Evolutionary conservation across 2,329 filamentous ascomycete species (phyloP).

Genomic region (Cordyceps cateniannulata): DNA sequence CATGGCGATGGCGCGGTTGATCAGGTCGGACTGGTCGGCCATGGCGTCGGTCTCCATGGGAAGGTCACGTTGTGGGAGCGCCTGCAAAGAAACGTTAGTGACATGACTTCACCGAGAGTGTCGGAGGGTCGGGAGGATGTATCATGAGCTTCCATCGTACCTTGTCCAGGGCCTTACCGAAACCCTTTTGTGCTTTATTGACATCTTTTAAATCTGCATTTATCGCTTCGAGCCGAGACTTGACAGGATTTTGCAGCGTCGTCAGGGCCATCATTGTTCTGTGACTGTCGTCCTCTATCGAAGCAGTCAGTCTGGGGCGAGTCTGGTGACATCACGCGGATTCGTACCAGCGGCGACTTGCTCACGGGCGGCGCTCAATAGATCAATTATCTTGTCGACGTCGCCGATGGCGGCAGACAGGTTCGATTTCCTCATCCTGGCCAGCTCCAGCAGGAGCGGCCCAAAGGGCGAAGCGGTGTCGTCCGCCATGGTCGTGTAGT

Average conservation of each 20-base stretch:
- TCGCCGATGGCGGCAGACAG: conserved; percentile 66
- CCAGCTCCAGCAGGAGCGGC: conserved; percentile 64
- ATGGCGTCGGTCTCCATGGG: conserved; percentile 77
- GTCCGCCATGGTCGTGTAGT: conserved; percentile 24
- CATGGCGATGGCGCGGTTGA: conserved; percentile 94
- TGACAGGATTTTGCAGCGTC: conserved; percentile 80
- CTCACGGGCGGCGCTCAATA: conserved; percentile 67
- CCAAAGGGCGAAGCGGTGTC: conserved; percentile 39
- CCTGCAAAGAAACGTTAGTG: conserved; percentile 22
- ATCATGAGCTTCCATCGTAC: conserved; percentile 37
- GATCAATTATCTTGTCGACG: conserved; percentile 76
- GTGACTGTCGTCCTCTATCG: conserved; percentile 35
- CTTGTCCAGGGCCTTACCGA: conserved; percentile 79
- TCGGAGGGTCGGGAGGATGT: not conserved
- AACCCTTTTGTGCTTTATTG: conserved; percentile 74
- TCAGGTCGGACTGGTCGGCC: conserved; percentile 64
- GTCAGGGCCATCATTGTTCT: conserved; percentile 68
- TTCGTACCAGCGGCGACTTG: conserved; percentile 60
- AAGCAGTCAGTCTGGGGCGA: conserved; percentile 13
- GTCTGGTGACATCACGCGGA: not conserved
- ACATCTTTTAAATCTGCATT: conserved; percentile 78
- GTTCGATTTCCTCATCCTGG: conserved; percentile 61
- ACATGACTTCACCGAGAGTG: not conserved
- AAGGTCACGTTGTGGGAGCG: conserved; percentile 49
- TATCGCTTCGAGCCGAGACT: conserved; percentile 71